Percentiles rank a stretch among this genome's conserved stretches.
Evolutionary conservation across 352 stramenopile species (phyloP).

Genomic region (Phytophthora aleatoria): DNA sequence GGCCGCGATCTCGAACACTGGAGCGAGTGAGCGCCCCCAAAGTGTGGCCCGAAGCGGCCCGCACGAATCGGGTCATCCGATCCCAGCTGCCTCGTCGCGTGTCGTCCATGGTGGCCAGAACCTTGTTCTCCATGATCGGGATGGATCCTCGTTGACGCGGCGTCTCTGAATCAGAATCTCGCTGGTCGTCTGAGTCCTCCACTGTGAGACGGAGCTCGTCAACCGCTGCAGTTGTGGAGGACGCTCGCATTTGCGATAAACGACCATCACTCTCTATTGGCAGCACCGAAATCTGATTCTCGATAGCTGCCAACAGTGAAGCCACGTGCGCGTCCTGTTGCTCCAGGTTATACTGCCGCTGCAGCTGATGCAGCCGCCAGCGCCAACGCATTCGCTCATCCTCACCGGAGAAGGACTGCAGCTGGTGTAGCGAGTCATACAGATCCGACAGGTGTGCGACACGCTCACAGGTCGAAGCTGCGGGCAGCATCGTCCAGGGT

Average conservation of each 20-base stretch:
- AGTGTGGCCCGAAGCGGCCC: conserved; percentile 34
- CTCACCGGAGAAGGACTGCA: conserved; percentile 33
- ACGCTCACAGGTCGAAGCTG: conserved; percentile 24
- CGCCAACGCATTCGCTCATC: conserved; percentile 47
- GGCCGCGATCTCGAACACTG: conserved; percentile 30
- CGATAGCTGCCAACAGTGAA: conserved; percentile 35
- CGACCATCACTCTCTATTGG: conserved; percentile 30
- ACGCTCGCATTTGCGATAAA: conserved; percentile 7
- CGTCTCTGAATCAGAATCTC: conserved; percentile 11
- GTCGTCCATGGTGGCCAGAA: conserved; percentile 28
- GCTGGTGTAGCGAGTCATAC: conserved; percentile 26
- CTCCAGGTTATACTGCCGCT: conserved; percentile 37
- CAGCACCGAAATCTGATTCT: conserved; percentile 37
- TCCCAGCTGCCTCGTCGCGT: conserved; percentile 31
- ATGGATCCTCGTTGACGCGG: conserved; percentile 30
- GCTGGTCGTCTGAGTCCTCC: conserved; percentile 16
- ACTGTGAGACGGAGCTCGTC: conserved; percentile 30
- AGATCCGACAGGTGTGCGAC: conserved; percentile 30
- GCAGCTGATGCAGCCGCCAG: conserved; percentile 43
- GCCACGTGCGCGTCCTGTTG: conserved; percentile 24
- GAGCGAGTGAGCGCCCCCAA: conserved; percentile 31
- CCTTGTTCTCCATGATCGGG: conserved; percentile 41
- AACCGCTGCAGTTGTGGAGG: conserved; percentile 22
- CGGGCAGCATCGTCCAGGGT: conserved; percentile 12
- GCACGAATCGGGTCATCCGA: conserved; percentile 36